Evolutionary conservation across 1,284 basidiomycete species (phyloP), one percentile per base, ranked within the genome.

Genomic region (Cronartium quercuum): DNA sequence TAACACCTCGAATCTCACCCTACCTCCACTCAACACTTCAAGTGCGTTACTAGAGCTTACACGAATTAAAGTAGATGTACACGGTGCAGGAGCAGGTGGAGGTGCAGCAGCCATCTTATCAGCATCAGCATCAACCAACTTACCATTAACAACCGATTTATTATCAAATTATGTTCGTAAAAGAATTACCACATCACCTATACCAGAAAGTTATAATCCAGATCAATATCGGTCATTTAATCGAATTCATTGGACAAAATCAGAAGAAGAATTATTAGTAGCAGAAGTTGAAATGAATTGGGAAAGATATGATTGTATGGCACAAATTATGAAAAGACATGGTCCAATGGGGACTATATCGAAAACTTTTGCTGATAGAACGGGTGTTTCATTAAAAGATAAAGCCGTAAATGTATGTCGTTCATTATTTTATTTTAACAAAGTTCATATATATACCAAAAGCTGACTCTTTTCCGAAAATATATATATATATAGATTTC

Each of bases 301-400:
- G 61, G 35, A 73, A 15, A 34, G 51, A 2, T 73, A 73, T 51
- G 69, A 73, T 41, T 73, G 69, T 62, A 73, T 73, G 69, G 61
- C 69, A 57, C 69, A 73, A 5, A 73, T 73, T 41, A 73, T 73
- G 62, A 73, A 73, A 55, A 61, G 69, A 15, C 69, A 73, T 66
- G 69, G 69, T 7, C 69, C 69, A 5, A 58, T 9, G n/a, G 69
- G 69, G 6, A 65, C 69, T 6, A 42, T 73, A 2, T 73, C 69
- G 10, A 73, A 38, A 41, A 41, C 51, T 29, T 73, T 73, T 66
- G 61, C 63, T 18, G 69, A 73, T 57, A 61, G 69, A 15, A 73
- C 69, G 10, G 69, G 62, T 21, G 63, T 73, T 15, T 73, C 69
- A 24, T 38, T 73, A n/a, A 73, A 73, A 35, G 69, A 73, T 64